phyloP scores from a whole-genome alignment of 148 eudicot species.

The Chenopodium formosanum region DNA sequence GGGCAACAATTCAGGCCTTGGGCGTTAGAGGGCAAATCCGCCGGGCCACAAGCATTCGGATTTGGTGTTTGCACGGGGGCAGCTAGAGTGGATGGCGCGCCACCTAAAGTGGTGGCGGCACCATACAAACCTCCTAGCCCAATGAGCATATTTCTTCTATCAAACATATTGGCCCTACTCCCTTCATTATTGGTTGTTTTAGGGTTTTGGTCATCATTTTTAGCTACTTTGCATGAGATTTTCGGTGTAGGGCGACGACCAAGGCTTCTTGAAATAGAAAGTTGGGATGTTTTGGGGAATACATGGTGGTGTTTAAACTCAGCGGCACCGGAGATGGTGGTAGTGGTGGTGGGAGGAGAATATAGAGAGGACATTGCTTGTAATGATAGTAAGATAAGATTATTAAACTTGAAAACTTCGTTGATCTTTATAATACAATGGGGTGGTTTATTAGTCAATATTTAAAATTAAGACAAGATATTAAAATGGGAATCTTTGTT shows the following conservation, averaged over 20 bases:
- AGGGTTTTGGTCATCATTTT: background rate
- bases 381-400: background rate
- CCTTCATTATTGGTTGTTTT: background rate
- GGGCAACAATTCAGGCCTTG: constrained; percentile 63
- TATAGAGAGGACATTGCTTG: constrained; percentile 18
- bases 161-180: background rate
- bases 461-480: background rate
- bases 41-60: constrained; percentile 45
- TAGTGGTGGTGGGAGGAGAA: background rate
- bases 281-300: constrained; percentile 6
- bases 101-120: constrained; percentile 30
- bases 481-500: background rate
- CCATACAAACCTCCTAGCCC: constrained; percentile 66
- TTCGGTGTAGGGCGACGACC: background rate
- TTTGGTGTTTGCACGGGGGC: constrained; percentile 54
- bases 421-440: constrained; percentile 1
- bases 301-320: background rate
- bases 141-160: constrained; percentile 37
- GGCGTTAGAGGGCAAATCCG: constrained; percentile 40
- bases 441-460: background rate
- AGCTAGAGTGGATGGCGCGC: constrained; percentile 32
- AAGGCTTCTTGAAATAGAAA: background rate
- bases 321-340: background rate
- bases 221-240: constrained; percentile 24
- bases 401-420: background rate